phyloP scores from a whole-genome alignment of 257 asterid species.

The Nicotiana tomentosiformis region DNA sequence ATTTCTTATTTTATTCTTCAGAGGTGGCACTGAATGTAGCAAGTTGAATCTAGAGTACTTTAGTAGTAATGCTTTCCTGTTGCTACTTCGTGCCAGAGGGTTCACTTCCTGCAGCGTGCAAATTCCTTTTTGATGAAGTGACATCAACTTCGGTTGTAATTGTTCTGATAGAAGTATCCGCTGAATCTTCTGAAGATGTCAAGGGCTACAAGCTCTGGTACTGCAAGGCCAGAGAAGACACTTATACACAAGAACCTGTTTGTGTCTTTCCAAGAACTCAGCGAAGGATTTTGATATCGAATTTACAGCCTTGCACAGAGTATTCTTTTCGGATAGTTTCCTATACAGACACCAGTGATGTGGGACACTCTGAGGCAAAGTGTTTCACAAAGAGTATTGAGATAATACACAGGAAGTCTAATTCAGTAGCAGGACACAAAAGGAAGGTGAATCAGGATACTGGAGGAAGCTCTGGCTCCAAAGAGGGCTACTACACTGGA shows the following conservation, averaged over 20 bases:
- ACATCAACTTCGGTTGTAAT: constrained; percentile 61
- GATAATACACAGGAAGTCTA: constrained; percentile 41
- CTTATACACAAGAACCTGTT: constrained; percentile 57
- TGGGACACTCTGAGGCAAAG: constrained; percentile 79
- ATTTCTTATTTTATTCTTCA: constrained; percentile 3
- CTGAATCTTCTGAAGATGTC: constrained; percentile 32
- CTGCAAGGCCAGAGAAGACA: constrained; percentile 65
- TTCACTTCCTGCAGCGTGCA: constrained; percentile 81
- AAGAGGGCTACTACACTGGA: constrained; percentile 26
- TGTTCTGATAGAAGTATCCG: constrained; percentile 59
- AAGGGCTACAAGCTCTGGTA: constrained; percentile 92
- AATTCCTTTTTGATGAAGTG: constrained; percentile 74
- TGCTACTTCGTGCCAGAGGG: constrained; percentile 44
- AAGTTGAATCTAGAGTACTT: neutral
- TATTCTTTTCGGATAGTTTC: constrained; percentile 73
- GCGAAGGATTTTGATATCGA: constrained; percentile 69
- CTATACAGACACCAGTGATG: constrained; percentile 52
- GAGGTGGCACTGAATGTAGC: neutral
- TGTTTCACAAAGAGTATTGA: constrained; percentile 75
- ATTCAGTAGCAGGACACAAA: constrained; percentile 23
- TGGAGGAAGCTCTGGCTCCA: constrained; percentile 54
- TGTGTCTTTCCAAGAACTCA: constrained; percentile 66
- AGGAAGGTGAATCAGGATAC: constrained; percentile 40
- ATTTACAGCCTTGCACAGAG: constrained; percentile 75
- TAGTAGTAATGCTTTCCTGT: constrained; percentile 1